Evolutionary conservation across 768 basidiomycete genomes (phyloP), one percentile per base, ranked within the genome.

Genomic region (Xanthoconium stramineum): DNA sequence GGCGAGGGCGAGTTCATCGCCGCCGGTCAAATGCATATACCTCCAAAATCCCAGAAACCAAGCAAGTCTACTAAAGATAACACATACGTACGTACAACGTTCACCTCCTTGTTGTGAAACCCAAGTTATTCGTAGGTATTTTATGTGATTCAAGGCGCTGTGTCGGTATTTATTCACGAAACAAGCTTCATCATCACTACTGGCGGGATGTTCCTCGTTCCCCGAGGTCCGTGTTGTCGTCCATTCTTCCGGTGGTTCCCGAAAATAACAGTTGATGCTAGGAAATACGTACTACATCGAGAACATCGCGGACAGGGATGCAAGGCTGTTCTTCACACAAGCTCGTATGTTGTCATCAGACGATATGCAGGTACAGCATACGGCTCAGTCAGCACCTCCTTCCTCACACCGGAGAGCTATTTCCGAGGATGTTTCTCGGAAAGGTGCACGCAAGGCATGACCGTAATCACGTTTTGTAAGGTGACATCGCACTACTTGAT

Each of bases 1-100:
- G 86, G 88, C 29, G 96, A 98, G 59, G 90, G 85, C 45, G 85
- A 91, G 44, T 98, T 91, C 68, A 84, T 98, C 57, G 96, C 94
- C 1, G 88, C 92, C 32, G 97, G 97, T 0, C 84, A 94, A 59
- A 78, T 98, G 44, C 77, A 81, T 51, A 88, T 98, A 39, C 93
- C 93, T 5, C 83, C 89, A 1, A 76, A 81, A 8, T 82, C 83
- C n/a, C 77, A 82, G 57, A 99, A 99, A 72, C 89, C 90, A 14
- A 84, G 82, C 56, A 98, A 98, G 69, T 81, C 83, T 24, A 84
- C 94, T 2, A 94, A 90, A 67, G 97, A 98, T 65, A 99, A 98
- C 62, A 91, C 91, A 28, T 95, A 91, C 68, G 92, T 94, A 59
- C 61, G 90, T 78, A 10, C 24, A 36, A 40, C 6, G n/a, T 5